Evolutionary conservation across 805 yeast species (phyloP), one percentile per base, ranked within the genome.

Genomic region (Candida golubevii): DNA sequence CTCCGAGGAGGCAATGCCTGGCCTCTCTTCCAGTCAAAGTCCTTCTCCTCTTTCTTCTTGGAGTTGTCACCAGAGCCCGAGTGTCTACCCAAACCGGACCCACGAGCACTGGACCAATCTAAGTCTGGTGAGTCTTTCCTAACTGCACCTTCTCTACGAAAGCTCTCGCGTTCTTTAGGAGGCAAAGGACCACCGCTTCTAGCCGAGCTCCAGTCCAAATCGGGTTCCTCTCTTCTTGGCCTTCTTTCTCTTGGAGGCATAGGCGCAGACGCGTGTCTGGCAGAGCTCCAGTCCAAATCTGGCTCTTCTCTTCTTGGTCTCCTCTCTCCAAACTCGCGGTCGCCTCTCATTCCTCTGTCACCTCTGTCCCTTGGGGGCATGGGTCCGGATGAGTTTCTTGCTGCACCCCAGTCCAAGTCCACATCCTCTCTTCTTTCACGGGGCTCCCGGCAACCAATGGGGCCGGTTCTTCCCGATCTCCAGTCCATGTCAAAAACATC

Each of bases 341-440:
- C 62, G 10, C 41, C 41, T 32, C 39, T 36, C 28, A 28, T 26
- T 26, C 40, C 49, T 11, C 49, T 60, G 47, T 55, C 62, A 7
- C 36, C 36, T 26, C 39, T 36, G n/a, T 72, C 78, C 57, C 71
- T 63, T 36, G 71, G 61, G 39, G 69, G 69, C 44, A 62, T 59
- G 9, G 58, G 55, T 40, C 54, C 70, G 29, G 69, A 67, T 23
- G 57, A 45, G 33, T 50, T 47, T 59, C 80, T 68, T 37, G 74
- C 79, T 8, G 71, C 49, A 42, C 74, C 68, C 81, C 88, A 82
- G 63, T 84, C 88, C 42, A 80, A 65, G 29, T 79, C 78, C 38
- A 79, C 78, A 56, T 74, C 82, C 54, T 72, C 78, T 49, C 69
- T 69, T 47, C 60, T 48, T 36, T 60, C 61, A 29, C 62, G 58